These are phyloP conservation scores for Magnusiomyces paraingens DNA, from an alignment of 1,139 yeast species.

Conservation along the genomic window DNA sequence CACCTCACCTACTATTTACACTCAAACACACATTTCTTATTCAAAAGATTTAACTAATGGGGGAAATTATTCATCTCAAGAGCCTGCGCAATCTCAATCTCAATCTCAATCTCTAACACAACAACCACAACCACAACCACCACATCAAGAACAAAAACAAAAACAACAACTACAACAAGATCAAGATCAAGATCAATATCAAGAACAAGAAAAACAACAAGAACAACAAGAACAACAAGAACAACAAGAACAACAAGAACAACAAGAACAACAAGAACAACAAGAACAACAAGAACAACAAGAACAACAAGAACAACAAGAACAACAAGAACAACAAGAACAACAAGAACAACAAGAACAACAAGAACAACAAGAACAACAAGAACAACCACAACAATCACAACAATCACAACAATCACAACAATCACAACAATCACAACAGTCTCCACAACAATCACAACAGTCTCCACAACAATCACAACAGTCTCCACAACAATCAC, in stretches of 20 bases:
- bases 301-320: too few relatives aligned
- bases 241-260: too few relatives aligned
- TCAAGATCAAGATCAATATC: neutral
- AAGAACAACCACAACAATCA: neutral
- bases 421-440: neutral
- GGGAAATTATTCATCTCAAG: neutral
- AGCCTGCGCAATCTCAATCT: too few relatives aligned
- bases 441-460: too few relatives aligned
- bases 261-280: too few relatives aligned
- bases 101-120: too few relatives aligned
- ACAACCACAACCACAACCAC: neutral
- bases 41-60: neutral
- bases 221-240: neutral
- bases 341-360: too few relatives aligned
- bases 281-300: too few relatives aligned
- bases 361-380: too few relatives aligned
- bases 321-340: too few relatives aligned
- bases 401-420: neutral
- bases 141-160: too few relatives aligned
- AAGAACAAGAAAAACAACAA: too few relatives aligned
- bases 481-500: neutral
- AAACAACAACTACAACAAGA: neutral
- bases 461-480: neutral
- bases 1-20: conserved; percentile 1
- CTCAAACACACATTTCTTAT: neutral